Evolutionary conservation across 306 rosid species (phyloP).

Genomic region (Trichosanthes cucumerina): DNA sequence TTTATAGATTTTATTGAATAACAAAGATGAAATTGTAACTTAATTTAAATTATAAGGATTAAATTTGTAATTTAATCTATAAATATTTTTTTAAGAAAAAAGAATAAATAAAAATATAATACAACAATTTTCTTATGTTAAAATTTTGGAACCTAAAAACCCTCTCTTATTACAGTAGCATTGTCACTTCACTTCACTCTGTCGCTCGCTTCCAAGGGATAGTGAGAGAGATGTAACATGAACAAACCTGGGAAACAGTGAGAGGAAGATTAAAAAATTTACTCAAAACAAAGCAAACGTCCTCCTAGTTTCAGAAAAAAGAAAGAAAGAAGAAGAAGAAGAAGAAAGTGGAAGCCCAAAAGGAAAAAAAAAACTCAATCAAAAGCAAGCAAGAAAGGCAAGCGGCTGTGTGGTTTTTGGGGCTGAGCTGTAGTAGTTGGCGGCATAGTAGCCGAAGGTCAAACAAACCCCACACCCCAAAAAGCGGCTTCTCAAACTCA

Average conservation of each 20-base stretch:
- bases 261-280: neutral
- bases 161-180: neutral
- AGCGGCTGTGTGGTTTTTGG: neutral
- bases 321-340: too few species aligned
- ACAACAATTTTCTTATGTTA: neutral
- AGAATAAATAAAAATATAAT: too few species aligned
- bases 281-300: too few species aligned
- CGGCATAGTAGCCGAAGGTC: constrained; percentile 2
- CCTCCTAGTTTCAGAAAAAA: neutral
- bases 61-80: too few species aligned
- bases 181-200: neutral
- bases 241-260: neutral
- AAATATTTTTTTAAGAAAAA: too few species aligned
- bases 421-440: neutral
- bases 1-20: too few species aligned
- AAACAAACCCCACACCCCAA: constrained; percentile 7
- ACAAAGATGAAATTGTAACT: too few species aligned
- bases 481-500: neutral
- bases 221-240: neutral
- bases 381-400: neutral
- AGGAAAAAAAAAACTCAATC: neutral
- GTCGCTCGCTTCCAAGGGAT: neutral
- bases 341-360: neutral
- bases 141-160: neutral
- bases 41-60: too few species aligned